Conservation (phyloP, 1,284 basidiomycete species). For the Phellopilus nigrolimitatus region DNA sequence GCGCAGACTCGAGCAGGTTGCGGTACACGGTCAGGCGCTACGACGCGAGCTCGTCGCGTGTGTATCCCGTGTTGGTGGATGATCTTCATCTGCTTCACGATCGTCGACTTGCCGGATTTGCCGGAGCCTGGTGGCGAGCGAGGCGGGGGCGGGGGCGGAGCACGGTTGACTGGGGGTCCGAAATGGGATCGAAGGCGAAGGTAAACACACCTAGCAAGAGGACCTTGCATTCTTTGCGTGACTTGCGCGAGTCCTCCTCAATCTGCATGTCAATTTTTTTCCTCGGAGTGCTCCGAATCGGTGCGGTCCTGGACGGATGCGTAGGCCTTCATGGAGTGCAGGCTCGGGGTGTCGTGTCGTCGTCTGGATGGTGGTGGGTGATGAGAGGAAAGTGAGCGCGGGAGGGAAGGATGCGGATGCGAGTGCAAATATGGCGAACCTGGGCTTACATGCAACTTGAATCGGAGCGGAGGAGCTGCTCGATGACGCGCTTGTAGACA, state of each 20-base stretch:
- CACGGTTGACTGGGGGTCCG: neutral
- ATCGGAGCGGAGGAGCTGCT: too few relatives aligned
- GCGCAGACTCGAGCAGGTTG: constrained; percentile 85
- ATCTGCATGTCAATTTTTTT: constrained; percentile 71
- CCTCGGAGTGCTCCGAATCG: constrained; percentile 62
- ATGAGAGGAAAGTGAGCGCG: too few relatives aligned
- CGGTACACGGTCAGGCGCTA: constrained; percentile 85
- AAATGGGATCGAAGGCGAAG: too few relatives aligned
- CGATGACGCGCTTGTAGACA: too few relatives aligned
- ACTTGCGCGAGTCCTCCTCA: constrained; percentile 67
- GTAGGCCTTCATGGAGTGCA: constrained; percentile 57
- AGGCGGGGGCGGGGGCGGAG: too few relatives aligned
- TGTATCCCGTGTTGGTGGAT: constrained; percentile 95
- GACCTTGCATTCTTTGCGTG: constrained; percentile 93
- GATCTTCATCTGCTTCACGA: constrained; percentile 99
- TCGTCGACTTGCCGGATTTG: too few relatives aligned
- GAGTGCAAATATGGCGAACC: too few relatives aligned
- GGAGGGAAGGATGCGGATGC: too few relatives aligned
- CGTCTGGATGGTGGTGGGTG: too few relatives aligned
- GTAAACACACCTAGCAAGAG: constrained; percentile 72
- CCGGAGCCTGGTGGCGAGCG: constrained; percentile 39
- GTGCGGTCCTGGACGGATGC: constrained; percentile 53
- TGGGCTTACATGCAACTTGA: too few relatives aligned
- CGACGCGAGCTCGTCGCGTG: constrained; percentile 70
- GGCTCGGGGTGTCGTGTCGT: too few relatives aligned